A percentile compares a stretch with the other conserved stretches of the same genome.
Evolutionary conservation across 108 stramenopile genomes (phyloP).

Genomic region (Skeletonema grethae): DNA sequence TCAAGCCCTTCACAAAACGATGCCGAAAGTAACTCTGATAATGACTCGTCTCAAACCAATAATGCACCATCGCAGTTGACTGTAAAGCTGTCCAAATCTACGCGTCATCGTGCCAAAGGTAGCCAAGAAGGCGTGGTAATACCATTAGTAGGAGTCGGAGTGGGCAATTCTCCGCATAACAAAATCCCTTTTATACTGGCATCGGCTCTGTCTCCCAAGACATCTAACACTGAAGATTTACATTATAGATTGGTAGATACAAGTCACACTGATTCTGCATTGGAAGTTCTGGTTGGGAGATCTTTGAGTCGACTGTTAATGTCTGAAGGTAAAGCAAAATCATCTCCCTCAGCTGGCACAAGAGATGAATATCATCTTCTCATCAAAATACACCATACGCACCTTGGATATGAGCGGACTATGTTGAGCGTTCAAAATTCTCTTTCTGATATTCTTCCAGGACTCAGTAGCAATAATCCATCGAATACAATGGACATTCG

Average conservation of each 20-base stretch:
- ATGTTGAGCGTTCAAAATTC: constrained; percentile 59
- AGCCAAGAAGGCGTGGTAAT: constrained; percentile 13
- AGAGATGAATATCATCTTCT: constrained; percentile 61
- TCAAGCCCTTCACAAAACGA: too few species aligned
- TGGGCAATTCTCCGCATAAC: constrained; percentile 70
- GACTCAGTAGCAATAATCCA: not conserved
- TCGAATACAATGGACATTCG: constrained; percentile 32
- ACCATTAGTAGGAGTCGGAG: constrained; percentile 78
- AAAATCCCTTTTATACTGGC: constrained; percentile 43
- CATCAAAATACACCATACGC: constrained; percentile 88
- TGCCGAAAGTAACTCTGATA: too few species aligned
- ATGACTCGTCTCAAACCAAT: not conserved
- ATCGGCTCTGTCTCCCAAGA: constrained; percentile 11
- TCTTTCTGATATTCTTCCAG: constrained; percentile 39
- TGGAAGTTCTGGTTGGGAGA: constrained; percentile 36
- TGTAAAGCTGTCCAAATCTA: constrained; percentile 14
- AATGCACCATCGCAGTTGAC: not conserved
- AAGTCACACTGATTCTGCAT: constrained; percentile 34
- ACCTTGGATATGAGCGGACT: constrained; percentile 84
- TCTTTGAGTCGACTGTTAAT: constrained; percentile 15
- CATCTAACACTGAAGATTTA: constrained; percentile 15
- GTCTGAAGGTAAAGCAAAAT: not conserved
- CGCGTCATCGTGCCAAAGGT: constrained; percentile 1
- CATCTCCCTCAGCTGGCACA: not conserved
- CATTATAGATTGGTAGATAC: constrained; percentile 73